These are phyloP conservation scores for Lindgomyces ingoldianus DNA, from an alignment of 495 filamentous ascomycete species.

Conservation along the genomic window DNA sequence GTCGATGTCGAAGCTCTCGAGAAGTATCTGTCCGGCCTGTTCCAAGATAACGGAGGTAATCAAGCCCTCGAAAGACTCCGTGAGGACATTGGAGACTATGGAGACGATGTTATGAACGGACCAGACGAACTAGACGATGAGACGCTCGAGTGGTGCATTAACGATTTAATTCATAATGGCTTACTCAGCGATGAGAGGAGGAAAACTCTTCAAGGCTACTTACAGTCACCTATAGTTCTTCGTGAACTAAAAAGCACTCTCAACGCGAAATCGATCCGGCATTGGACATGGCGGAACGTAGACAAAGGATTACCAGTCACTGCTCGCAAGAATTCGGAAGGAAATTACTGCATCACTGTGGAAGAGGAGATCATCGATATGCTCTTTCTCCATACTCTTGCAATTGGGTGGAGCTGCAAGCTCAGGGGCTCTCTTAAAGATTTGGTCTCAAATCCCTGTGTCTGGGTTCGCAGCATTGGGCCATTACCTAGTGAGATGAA, in stretches of 20 bases:
- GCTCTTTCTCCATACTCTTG: constrained; percentile 25
- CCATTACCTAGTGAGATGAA: constrained; percentile 3
- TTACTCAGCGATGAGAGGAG: constrained; percentile 20
- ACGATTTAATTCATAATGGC: constrained; percentile 14
- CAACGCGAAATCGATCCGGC: constrained; percentile 19
- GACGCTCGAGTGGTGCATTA: constrained; percentile 22
- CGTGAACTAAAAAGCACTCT: constrained; percentile 20
- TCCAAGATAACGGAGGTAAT: constrained; percentile 3
- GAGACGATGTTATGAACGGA: constrained; percentile 1
- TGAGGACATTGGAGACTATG: constrained; percentile 10
- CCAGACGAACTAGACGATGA: constrained; percentile 11
- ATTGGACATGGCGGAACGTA: constrained; percentile 29
- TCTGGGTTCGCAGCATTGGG: constrained; percentile 13
- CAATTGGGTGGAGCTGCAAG: constrained; percentile 9
- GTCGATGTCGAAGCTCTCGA: constrained; percentile 23
- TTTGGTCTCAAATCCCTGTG: neutral
- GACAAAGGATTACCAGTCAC: constrained; percentile 26
- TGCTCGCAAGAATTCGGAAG: constrained; percentile 20
- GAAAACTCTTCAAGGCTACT: constrained; percentile 23
- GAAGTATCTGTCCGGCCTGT: constrained; percentile 15
- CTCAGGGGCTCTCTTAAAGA: constrained; percentile 11
- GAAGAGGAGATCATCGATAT: constrained; percentile 31
- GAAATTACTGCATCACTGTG: constrained; percentile 19
- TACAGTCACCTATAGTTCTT: constrained; percentile 18
- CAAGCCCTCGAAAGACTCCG: constrained; percentile 7